Evolutionary conservation across 1,139 yeast genomes (phyloP).

Genomic region (Blastobotrys niveus): DNA sequence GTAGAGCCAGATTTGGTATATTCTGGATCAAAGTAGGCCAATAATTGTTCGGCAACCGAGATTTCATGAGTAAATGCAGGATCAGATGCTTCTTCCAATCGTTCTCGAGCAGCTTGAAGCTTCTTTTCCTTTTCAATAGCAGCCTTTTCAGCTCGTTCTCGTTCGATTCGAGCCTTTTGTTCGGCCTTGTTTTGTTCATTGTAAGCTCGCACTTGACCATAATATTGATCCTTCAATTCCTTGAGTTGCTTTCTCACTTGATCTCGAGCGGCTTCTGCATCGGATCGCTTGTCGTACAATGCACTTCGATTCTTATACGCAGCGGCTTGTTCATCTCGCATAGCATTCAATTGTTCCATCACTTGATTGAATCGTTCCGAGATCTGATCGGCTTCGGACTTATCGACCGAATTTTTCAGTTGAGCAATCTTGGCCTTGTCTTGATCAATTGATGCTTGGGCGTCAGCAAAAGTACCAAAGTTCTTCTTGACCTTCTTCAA

Average conservation of each 20-base stretch:
- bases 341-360: constrained; percentile 55
- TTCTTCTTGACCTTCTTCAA: constrained; percentile 80
- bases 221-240: constrained; percentile 42
- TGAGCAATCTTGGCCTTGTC: constrained; percentile 74
- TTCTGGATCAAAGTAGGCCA: constrained; percentile 71
- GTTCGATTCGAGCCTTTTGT: constrained; percentile 50
- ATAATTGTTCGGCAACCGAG: constrained; percentile 62
- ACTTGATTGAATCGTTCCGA: constrained; percentile 50
- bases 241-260: constrained; percentile 56
- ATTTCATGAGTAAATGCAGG: constrained; percentile 85
- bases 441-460: constrained; percentile 72
- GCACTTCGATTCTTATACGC: constrained; percentile 61
- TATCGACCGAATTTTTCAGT: constrained; percentile 62
- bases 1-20: constrained; percentile 43
- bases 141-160: constrained; percentile 50
- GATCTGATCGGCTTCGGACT: constrained; percentile 57
- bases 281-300: constrained; percentile 61
- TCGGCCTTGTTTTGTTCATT: constrained; percentile 48
- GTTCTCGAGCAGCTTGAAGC: constrained; percentile 43
- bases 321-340: constrained; percentile 56
- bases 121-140: constrained; percentile 35
- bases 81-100: constrained; percentile 65
- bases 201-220: constrained; percentile 30
- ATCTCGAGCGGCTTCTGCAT: constrained; percentile 64
- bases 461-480: constrained; percentile 65